Evolutionary conservation across 352 stramenopile genomes (phyloP), one percentile per base, ranked within the genome.

Genomic region (Globisporangium apiculatum): DNA sequence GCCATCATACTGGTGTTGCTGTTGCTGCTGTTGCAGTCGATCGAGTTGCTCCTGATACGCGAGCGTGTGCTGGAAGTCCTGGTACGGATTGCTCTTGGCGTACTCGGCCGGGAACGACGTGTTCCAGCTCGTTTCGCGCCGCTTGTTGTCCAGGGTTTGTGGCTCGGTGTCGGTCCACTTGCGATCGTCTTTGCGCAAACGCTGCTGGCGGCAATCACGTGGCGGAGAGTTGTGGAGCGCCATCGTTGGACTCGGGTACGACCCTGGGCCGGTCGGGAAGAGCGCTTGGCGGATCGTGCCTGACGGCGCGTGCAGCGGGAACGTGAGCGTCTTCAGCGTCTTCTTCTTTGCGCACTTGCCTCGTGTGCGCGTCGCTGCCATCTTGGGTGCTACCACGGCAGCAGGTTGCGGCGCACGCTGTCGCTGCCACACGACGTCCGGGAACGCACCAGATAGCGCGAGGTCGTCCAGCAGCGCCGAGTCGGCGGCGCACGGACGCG

Each of bases 31-130:
- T 18, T 66, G 59, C 46, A 65, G 68, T 2, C 66, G 56, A 12
- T 68, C 60, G 18, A 71, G 43, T 17, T 88, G 76, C 54, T 86
- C 72, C 12, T 85, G 61, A 47, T 78, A 90, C n/a, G 71, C 75
- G 18, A 90, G 62, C 3, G 79, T 88, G 40, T 76, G 69, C 60
- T 79, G 71, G 18, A 73, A 83, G 58, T 85, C 67, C 1, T 52
- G 61, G 38, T 62, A 59, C 41, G 75, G 65, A 53, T 73, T 62
- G 36, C 53, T 42, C 1, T 62, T 52, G 14, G 79, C 60, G 50
- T 91, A 91, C 48, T 91, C 80, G 15, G 77, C 78, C 35, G 78
- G 78, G 45, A 73, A 91, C 1, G 77, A 88, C 24, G 78, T 86
- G 57, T 73, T 85, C 80, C 80, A 91, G 15, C 80, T 71, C 58